Conservation (phyloP, 148 eudicot genomes). For the Camellia sinensis region DNA sequence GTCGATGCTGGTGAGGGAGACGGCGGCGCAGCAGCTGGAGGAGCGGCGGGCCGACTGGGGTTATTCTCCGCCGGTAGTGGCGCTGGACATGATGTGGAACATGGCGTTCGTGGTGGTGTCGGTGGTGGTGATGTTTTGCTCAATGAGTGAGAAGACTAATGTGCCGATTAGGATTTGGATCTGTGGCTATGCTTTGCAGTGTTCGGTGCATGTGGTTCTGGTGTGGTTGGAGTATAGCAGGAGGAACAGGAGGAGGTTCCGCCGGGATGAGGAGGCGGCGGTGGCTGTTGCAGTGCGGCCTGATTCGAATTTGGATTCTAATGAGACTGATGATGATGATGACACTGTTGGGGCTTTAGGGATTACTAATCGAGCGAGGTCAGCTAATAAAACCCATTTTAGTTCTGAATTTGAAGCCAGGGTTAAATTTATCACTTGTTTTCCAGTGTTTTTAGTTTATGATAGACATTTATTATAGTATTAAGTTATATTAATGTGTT, state of each 20-base stretch:
- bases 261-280: conserved; percentile 29
- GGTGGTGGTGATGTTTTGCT: conserved; percentile 47
- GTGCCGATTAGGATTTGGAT: conserved; percentile 95
- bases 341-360: conserved; percentile 40
- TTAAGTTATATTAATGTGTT: not conserved
- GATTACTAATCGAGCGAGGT: conserved; percentile 48
- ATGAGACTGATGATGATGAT: conserved; percentile 52
- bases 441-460: not conserved
- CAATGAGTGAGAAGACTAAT: conserved; percentile 47
- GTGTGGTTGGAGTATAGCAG: conserved; percentile 75
- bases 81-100: conserved; percentile 84
- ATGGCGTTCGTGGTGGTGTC: conserved; percentile 62
- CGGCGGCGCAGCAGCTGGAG: conserved; percentile 87
- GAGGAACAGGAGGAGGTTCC: conserved; percentile 29
- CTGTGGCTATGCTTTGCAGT: conserved; percentile 73
- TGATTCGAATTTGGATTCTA: conserved; percentile 17
- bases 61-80: conserved; percentile 86
- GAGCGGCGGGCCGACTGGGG: conserved; percentile 95
- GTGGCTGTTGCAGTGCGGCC: not conserved
- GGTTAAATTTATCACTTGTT: not conserved
- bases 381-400: conserved; percentile 1
- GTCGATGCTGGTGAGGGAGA: conserved; percentile 78
- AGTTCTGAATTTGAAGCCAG: not conserved
- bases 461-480: not conserved
- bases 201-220: conserved; percentile 67